These are phyloP conservation scores for Verticillium dahliae DNA, from an alignment of 2,329 filamentous ascomycete species.

Conservation along the genomic window DNA sequence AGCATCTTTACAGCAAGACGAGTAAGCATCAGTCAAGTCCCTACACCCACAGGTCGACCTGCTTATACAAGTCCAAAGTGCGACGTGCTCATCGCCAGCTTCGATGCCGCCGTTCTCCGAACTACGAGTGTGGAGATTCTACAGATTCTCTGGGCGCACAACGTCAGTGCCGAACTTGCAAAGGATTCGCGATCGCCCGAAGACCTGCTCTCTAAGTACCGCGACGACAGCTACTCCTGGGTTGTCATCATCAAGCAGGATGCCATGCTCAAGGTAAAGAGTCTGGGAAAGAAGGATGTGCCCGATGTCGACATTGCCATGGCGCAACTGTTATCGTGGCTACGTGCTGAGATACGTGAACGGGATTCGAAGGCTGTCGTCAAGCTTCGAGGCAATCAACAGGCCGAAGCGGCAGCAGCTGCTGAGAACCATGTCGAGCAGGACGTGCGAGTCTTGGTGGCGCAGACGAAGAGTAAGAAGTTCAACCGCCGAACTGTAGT, in stretches of 20 bases:
- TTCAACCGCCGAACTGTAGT: slow-evolving; percentile 82
- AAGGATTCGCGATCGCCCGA: slow-evolving; percentile 72
- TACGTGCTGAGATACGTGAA: slow-evolving; percentile 76
- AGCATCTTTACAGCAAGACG: slow-evolving; percentile 56
- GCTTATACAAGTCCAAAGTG: slow-evolving; percentile 42
- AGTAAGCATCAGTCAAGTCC: slow-evolving; percentile 34
- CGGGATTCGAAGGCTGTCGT: slow-evolving; percentile 57
- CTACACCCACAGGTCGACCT: not conserved
- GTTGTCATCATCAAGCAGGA: slow-evolving; percentile 81
- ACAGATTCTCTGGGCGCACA: slow-evolving; percentile 71
- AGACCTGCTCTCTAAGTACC: slow-evolving; percentile 69
- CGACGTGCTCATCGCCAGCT: slow-evolving; percentile 84
- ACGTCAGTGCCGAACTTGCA: slow-evolving; percentile 83
- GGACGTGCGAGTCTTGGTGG: slow-evolving; percentile 78
- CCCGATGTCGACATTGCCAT: slow-evolving; percentile 69
- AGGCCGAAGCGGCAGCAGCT: slow-evolving; percentile 21
- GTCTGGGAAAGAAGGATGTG: slow-evolving; percentile 67
- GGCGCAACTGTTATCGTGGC: slow-evolving; percentile 69
- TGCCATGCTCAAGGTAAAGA: slow-evolving; percentile 71
- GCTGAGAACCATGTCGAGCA: slow-evolving; percentile 43
- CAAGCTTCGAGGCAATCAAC: slow-evolving; percentile 27
- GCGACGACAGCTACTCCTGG: slow-evolving; percentile 76
- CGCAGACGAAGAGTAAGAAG: slow-evolving; percentile 83
- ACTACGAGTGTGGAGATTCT: slow-evolving; percentile 72
- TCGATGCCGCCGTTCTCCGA: slow-evolving; percentile 70